Percentiles rank a stretch among this genome's conserved stretches.
phyloP scores from a whole-genome alignment of 2,329 filamentous ascomycete genomes.

The Metarhizium sp. region DNA sequence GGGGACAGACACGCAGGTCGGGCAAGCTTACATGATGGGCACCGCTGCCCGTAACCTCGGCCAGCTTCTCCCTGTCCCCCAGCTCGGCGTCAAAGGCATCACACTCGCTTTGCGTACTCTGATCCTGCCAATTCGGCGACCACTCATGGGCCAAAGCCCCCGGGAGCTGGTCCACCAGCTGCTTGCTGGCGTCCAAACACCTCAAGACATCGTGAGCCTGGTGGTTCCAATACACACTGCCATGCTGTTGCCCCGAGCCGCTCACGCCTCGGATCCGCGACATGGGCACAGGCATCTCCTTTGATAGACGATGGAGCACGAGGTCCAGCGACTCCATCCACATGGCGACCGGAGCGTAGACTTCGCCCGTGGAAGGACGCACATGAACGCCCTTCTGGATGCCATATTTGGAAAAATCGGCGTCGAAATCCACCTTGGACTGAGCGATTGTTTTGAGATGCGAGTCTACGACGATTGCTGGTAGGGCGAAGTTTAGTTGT shows the following conservation, averaged over 20 bases:
- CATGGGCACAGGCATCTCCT: constrained; percentile 56
- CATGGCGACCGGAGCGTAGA: constrained; percentile 86
- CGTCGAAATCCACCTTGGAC: constrained; percentile 93
- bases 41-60: constrained; percentile 76
- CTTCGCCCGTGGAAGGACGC: constrained; percentile 75
- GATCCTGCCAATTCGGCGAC: constrained; percentile 97
- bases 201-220: constrained; percentile 57
- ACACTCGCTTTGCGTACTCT: constrained; percentile 86
- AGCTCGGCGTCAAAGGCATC: constrained; percentile 74
- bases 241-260: constrained; percentile 94
- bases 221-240: constrained; percentile 85
- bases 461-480: constrained; percentile 75
- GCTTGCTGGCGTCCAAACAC: constrained; percentile 47
- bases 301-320: constrained; percentile 63
- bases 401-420: constrained; percentile 68
- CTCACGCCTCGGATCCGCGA: constrained; percentile 69
- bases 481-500: constrained; percentile 18
- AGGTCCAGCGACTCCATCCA: constrained; percentile 91
- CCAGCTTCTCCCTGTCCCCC: constrained; percentile 58
- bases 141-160: constrained; percentile 72
- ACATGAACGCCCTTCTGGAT: constrained; percentile 82
- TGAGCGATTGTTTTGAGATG: constrained; percentile 72
- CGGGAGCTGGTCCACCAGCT: constrained; percentile 63
- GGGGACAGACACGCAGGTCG: not conserved
- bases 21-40: constrained; percentile 74